These are phyloP conservation scores for Fraxinus floribunda DNA, from an alignment of 305 asterid genomes.

Conservation along the genomic window DNA sequence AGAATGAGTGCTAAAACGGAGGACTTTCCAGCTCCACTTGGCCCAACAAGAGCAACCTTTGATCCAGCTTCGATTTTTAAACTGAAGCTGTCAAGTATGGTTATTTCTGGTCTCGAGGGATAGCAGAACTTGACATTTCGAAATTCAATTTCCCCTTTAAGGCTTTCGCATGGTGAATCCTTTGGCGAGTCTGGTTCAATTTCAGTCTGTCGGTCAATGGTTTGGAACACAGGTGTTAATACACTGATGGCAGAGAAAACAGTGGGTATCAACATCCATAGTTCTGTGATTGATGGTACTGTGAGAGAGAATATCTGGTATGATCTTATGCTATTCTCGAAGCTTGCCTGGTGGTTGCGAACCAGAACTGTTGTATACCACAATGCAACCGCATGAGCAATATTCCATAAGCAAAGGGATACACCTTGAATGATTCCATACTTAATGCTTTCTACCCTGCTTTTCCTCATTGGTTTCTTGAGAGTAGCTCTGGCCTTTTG, in stretches of 20 bases:
- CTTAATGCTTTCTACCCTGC: conserved; percentile 65
- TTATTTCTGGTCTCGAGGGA: conserved; percentile 59
- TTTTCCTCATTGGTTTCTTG: conserved; percentile 47
- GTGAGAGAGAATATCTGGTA: conserved; percentile 89
- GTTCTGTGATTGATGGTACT: conserved; percentile 81
- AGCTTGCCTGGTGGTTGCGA: conserved; percentile 55
- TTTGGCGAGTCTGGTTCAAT: conserved; percentile 62
- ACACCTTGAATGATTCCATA: conserved; percentile 77
- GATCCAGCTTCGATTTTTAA: conserved; percentile 63
- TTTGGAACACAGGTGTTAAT: conserved; percentile 63
- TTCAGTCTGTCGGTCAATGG: conserved; percentile 58
- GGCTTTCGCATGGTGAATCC: conserved; percentile 35
- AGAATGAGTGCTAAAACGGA: conserved; percentile 64
- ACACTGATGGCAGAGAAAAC: conserved; percentile 70
- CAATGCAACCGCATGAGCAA: conserved; percentile 81
- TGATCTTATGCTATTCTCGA: conserved; percentile 65
- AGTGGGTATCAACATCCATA: conserved; percentile 75
- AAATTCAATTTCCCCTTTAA: conserved; percentile 61
- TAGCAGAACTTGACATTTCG: conserved; percentile 50
- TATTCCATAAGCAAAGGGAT: conserved; percentile 83
- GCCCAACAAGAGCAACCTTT: conserved; percentile 68
- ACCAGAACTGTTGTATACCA: conserved; percentile 73
- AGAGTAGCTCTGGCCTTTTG: conserved; percentile 55
- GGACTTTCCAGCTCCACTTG: conserved; percentile 75
- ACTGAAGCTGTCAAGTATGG: conserved; percentile 55